Evolutionary conservation across 768 basidiomycete species (phyloP), one percentile per base, ranked within the genome.

Genomic region (Amanita muscaria): DNA sequence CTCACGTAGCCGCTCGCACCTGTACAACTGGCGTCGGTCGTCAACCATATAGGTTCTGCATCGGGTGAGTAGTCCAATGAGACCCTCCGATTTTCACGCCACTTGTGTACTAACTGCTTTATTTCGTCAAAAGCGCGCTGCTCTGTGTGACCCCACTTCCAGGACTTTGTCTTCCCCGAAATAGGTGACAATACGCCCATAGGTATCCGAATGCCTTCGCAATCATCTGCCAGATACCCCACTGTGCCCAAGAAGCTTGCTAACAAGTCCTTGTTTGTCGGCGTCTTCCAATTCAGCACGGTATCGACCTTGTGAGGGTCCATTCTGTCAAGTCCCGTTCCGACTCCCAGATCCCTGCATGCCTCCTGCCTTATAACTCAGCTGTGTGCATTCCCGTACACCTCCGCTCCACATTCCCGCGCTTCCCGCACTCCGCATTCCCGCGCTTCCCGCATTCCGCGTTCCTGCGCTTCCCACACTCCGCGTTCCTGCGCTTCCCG

Each of bases 261-360:
- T n/a, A 67, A 35, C 4, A 64, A 43, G 16, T 59, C 57, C 7
- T 56, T 53, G 25, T 53, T 61, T 0, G 52, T 59, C 0, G 60
- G 62, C 1, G 49, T 51, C 27, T 59, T 58, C 59, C 59, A 61
- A 2, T 59, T 58, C 1, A 55, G 1, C 0, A 69, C 55, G 0
- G 46, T 30, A 40, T 70, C 61, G 0, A 72, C 66, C 32, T 72
- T 72, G 14, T 59, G 45, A 0, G 64, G 67, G 22, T 72, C 64
- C 65, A 70, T 69, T 0, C 15, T 35, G n/a, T n/a, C n/a, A n/a
- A n/a, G n/a, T n/a, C n/a, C n/a, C n/a, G n/a, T n/a, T n/a, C n/a
- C n/a, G n/a, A n/a, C n/a, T n/a, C n/a, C n/a, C n/a, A n/a, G n/a
- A n/a, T n/a, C n/a, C n/a, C n/a, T n/a, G n/a, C n/a, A n/a, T n/a